Conservation (phyloP, 2,329 filamentous ascomycete genomes). For the Ploettnerulaceae sp. region DNA sequence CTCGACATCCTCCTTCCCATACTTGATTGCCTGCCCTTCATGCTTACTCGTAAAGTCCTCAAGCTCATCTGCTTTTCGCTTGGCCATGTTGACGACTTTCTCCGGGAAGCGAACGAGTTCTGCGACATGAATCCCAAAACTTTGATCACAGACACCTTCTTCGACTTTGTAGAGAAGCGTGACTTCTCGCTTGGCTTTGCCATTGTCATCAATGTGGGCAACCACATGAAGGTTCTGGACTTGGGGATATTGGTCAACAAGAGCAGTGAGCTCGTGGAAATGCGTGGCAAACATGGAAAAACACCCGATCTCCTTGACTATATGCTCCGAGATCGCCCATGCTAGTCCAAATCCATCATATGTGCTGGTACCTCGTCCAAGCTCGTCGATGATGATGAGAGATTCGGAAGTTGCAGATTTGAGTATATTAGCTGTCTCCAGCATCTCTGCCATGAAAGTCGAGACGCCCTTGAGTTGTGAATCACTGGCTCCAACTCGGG, state of each 20-base stretch:
- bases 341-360: slow-evolving; percentile 99
- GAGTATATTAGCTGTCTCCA: slow-evolving; percentile 96
- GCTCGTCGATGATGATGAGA: slow-evolving; percentile 96
- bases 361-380: slow-evolving; percentile 92
- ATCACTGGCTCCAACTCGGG: slow-evolving; percentile 91
- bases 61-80: slow-evolving; percentile 94
- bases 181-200: slow-evolving; percentile 62
- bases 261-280: slow-evolving; percentile 93
- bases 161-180: slow-evolving; percentile 96
- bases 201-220: slow-evolving; percentile 68
- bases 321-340: slow-evolving; percentile 98
- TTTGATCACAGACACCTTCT: slow-evolving; percentile 92
- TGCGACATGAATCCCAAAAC: slow-evolving; percentile 96
- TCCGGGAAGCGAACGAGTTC: slow-evolving; percentile 94
- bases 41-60: slow-evolving; percentile 89
- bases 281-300: slow-evolving; percentile 96
- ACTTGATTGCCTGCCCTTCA: slow-evolving; percentile 54
- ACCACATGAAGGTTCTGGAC: slow-evolving; percentile 94
- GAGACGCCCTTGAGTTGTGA: slow-evolving; percentile 96
- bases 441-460: slow-evolving; percentile 99
- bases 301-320: slow-evolving; percentile 89
- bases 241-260: slow-evolving; percentile 80
- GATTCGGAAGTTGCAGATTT: slow-evolving; percentile 94
- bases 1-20: slow-evolving; percentile 81
- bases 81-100: slow-evolving; percentile 99